These are phyloP conservation scores for Salix purpurea DNA, from an alignment of 345 rosid genomes.

Conservation along the genomic window DNA sequence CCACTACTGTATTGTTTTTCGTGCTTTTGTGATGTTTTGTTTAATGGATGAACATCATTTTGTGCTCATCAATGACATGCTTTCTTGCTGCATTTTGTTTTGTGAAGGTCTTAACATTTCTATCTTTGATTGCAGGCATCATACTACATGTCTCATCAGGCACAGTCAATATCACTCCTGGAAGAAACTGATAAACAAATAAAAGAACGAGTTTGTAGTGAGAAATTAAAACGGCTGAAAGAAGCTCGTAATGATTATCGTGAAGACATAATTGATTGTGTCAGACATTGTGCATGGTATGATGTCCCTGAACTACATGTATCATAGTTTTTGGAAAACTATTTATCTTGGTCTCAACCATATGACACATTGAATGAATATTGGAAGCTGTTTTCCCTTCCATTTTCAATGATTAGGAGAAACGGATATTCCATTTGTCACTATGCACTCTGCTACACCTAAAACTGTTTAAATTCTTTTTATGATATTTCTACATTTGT, in stretches of 20 bases:
- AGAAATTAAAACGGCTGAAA: constrained; percentile 76
- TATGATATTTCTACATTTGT: not conserved
- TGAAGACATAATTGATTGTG: constrained; percentile 77
- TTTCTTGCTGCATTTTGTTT: not conserved
- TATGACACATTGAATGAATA: not conserved
- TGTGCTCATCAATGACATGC: not conserved
- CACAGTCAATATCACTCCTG: constrained; percentile 74
- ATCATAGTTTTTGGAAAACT: constrained; percentile 6
- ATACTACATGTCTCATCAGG: constrained; percentile 74
- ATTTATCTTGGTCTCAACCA: not conserved
- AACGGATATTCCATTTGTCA: not conserved
- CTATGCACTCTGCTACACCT: not conserved
- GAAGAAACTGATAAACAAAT: constrained; percentile 96
- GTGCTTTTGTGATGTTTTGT: not conserved
- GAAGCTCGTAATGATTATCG: constrained; percentile 85
- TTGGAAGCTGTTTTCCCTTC: not conserved
- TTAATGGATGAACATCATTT: not conserved
- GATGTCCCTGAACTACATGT: constrained; percentile 14
- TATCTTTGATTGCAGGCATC: constrained; percentile 60
- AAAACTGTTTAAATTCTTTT: not conserved
- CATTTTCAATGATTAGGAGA: not conserved
- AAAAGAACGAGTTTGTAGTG: constrained; percentile 59
- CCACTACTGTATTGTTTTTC: not conserved
- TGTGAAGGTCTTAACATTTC: not conserved
- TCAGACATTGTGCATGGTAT: constrained; percentile 89